Base-by-base conservation (phyloP, 805 yeast species). In the Kuraishia piskuri region DNA sequence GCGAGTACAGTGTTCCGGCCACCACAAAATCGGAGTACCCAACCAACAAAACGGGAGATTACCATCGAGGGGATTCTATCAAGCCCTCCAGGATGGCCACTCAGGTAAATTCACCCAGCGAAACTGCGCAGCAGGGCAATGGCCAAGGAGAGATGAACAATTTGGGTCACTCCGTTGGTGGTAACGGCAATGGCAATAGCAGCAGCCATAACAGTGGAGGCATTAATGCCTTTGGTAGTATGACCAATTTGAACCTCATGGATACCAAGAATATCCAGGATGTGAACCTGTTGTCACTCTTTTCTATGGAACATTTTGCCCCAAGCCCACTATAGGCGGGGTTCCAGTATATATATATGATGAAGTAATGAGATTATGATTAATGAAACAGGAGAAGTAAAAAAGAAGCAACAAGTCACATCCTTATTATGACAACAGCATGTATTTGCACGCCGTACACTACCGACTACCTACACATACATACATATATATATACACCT, bases 171-270 rank as follows among this genome's bases (percentile, higher is more conserved):
- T 25, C 31, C 10, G 10, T 7, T 25, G 31, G 31, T 7, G 31
- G 31, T 25, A 31, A 8, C 40, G 40, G 4, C 3, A 31, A 31
- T 31, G 40, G 40, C 3, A 31, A 31, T 31, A 3, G 17, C 40
- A 31, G 14, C 14, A n/a, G 40, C 40, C 40, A 31, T 31, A n/a
- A n/a, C 4, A 31, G 10, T 25, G 31, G 7, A 7, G 7, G n/a
- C 17, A 12, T 31, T 8, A 31, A 31, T 31, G 7, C 40, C 17
- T 31, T 31, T 12, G 40, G 40, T 7, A 47, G 31, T 26, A 44
- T 51, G 9, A 54, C 55, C 53, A 36, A 56, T 10, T 52, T 56
- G 17, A 61, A 59, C 47, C 44, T 56, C 37, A 40, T 60, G 22
- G 54, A 60, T 1, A 37, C 59, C 46, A 50, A 56, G 50, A 52